A percentile compares a stretch with the other conserved stretches of the same genome.
phyloP scores from a whole-genome alignment of 805 yeast species.

The Candida quercuum region DNA sequence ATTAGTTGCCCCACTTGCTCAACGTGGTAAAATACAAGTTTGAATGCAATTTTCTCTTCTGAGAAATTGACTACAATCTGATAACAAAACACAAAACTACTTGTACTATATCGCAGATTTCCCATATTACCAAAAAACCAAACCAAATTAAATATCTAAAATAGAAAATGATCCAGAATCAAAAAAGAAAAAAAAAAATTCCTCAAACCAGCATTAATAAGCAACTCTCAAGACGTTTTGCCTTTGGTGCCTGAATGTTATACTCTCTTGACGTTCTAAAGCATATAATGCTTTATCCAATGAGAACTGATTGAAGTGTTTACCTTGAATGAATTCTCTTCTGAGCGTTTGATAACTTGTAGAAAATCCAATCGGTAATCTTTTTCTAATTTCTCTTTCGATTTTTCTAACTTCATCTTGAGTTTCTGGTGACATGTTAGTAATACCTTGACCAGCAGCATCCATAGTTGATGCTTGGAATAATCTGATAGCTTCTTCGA shows the following conservation, averaged over 20 bases:
- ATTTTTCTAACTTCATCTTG: slow-evolving; percentile 70
- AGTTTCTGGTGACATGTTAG: slow-evolving; percentile 48
- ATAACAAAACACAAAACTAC: no score
- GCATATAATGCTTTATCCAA: slow-evolving; percentile 78
- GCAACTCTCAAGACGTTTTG: slow-evolving; percentile 61
- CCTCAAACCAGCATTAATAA: slow-evolving; percentile 3
- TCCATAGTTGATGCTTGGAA: slow-evolving; percentile 98
- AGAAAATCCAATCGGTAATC: slow-evolving; percentile 95
- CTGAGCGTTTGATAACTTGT: slow-evolving; percentile 81
- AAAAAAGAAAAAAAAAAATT: not conserved
- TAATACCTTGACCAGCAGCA: slow-evolving; percentile 60
- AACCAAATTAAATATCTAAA: not conserved
- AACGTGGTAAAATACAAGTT: slow-evolving; percentile 15
- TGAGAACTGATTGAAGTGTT: slow-evolving; percentile 60
- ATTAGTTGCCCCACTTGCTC: slow-evolving; percentile 79
- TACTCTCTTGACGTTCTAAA: slow-evolving; percentile 81
- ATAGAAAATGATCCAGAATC: not conserved
- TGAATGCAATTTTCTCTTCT: not conserved
- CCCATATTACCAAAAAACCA: no score
- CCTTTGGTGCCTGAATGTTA: slow-evolving; percentile 83
- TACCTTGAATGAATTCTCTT: slow-evolving; percentile 71
- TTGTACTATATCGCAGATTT: no score
- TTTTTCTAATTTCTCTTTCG: slow-evolving; percentile 79
- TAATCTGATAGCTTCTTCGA: slow-evolving; percentile 89
- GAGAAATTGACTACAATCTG: no score